These are phyloP conservation scores for Apophysomyces trapeziformis DNA, from an alignment of 371 early-diverging fungal genomes.

Conservation along the genomic window DNA sequence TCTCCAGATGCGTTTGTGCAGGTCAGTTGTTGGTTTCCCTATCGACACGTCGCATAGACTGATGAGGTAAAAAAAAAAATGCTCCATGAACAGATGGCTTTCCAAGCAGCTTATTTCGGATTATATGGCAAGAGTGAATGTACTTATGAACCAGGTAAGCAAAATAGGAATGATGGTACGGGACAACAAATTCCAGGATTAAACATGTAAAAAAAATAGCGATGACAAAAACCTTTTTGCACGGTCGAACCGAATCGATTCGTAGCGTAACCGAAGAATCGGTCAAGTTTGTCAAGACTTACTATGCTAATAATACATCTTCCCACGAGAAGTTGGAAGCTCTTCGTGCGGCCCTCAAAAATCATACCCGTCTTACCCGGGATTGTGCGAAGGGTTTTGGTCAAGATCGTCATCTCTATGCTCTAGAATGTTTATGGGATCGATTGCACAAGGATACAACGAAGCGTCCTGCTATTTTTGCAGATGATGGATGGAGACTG, in stretches of 20 bases:
- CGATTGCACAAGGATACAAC: conserved; percentile 52
- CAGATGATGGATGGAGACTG: conserved; percentile 65
- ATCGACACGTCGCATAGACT: too few species aligned
- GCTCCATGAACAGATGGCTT: conserved; percentile 74
- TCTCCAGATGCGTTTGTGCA: conserved; percentile 82
- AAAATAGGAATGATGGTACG: too few species aligned
- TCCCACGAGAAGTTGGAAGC: conserved; percentile 52
- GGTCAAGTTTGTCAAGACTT: conserved; percentile 75
- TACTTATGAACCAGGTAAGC: conserved; percentile 77
- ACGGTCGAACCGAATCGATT: conserved; percentile 91
- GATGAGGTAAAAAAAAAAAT: too few species aligned
- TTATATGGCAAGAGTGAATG: conserved; percentile 74
- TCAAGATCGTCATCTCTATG: conserved; percentile 88
- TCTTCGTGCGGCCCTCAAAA: conserved; percentile 64
- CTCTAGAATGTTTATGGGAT: conserved; percentile 66
- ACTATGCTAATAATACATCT: conserved; percentile 55
- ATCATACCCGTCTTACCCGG: conserved; percentile 76
- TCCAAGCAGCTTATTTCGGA: conserved; percentile 92
- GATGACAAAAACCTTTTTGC: conserved; percentile 80
- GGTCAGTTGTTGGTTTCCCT: conserved; percentile 27
- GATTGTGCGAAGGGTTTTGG: conserved; percentile 77
- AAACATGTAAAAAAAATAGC: conserved; percentile 38
- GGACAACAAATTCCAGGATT: too few species aligned
- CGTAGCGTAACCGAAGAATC: conserved; percentile 77
- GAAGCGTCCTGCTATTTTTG: conserved; percentile 71